Percentiles rank a stretch among this genome's conserved stretches.
Conservation (phyloP, 164 flowering plant species). For the Vitis rupestris region DNA sequence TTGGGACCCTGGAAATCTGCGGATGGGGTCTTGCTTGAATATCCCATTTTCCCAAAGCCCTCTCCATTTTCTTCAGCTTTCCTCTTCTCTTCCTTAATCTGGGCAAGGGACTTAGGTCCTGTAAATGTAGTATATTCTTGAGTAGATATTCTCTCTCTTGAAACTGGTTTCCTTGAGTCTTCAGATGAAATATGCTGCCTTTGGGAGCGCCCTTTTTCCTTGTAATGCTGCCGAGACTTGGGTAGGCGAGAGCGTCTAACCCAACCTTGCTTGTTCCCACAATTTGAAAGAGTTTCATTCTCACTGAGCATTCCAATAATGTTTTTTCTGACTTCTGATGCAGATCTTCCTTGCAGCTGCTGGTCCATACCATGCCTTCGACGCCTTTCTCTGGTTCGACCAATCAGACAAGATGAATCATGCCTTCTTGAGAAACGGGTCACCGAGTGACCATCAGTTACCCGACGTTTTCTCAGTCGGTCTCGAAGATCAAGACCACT, state of each 20-base stretch:
- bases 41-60: slow-evolving; percentile 10
- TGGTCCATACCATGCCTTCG: slow-evolving; percentile 12
- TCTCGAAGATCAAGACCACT: slow-evolving; percentile 46
- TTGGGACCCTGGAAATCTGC: slow-evolving; percentile 55
- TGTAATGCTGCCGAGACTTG: background rate
- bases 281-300: slow-evolving; percentile 9
- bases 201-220: slow-evolving; percentile 23
- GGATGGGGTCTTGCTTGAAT: slow-evolving; percentile 1
- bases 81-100: slow-evolving; percentile 60
- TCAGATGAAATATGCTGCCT: slow-evolving; percentile 22
- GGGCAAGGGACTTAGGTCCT: slow-evolving; percentile 62
- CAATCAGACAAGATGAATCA: slow-evolving; percentile 17
- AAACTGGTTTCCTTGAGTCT: slow-evolving; percentile 18
- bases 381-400: slow-evolving; percentile 20
- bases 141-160: slow-evolving; percentile 21
- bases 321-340: slow-evolving; percentile 32
- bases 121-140: slow-evolving; percentile 32
- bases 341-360: slow-evolving; percentile 28
- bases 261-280: slow-evolving; percentile 5
- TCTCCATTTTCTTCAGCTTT: slow-evolving; percentile 29
- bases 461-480: slow-evolving; percentile 37
- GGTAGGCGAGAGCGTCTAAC: slow-evolving; percentile 14
- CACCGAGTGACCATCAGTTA: slow-evolving; percentile 17
- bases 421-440: slow-evolving; percentile 23
- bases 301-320: slow-evolving; percentile 19